Evolutionary conservation across 208 protist species (phyloP).

Genomic region (Leishmania arabica): DNA sequence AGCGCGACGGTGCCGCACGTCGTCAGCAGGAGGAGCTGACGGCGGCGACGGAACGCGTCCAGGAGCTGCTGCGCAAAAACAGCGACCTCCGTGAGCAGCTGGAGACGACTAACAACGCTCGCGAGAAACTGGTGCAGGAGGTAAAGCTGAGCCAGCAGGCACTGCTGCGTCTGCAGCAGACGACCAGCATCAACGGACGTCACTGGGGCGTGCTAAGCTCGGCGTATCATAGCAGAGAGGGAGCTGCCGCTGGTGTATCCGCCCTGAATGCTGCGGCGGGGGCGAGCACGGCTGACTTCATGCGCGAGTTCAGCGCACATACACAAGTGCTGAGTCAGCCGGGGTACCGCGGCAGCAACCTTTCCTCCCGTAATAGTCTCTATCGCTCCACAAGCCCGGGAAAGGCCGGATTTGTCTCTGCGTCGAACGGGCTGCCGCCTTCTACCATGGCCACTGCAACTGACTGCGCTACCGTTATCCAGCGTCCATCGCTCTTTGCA

Average conservation of each 20-base stretch:
- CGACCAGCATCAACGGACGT: conserved; percentile 68
- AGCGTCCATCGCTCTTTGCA: not conserved
- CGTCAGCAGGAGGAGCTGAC: conserved; percentile 56
- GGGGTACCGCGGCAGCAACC: not conserved
- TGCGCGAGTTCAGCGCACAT: conserved; percentile 30
- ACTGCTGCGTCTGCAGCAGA: conserved; percentile 81
- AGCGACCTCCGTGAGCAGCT: conserved; percentile 73
- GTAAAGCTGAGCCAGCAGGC: conserved; percentile 79
- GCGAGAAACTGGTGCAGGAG: conserved; percentile 67
- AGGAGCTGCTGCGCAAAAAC: conserved; percentile 51
- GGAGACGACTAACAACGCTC: conserved; percentile 56
- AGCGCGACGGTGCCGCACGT: conserved; percentile 42
- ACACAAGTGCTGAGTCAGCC: conserved; percentile 1
- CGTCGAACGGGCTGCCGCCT: not conserved
- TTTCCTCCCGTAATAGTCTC: not conserved
- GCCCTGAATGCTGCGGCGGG: not conserved
- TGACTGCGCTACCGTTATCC: not conserved
- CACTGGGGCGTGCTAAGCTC: conserved; percentile 55
- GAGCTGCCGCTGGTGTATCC: not conserved
- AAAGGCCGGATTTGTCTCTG: not conserved
- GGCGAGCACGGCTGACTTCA: conserved; percentile 6
- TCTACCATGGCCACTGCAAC: not conserved
- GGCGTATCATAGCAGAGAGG: conserved; percentile 4
- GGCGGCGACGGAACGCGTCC: conserved; percentile 35
- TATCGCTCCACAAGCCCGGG: not conserved